Evolutionary conservation across 192 early-diverging fungal genomes (phyloP), one percentile per base, ranked within the genome.

Genomic region (Backusella australiensis): DNA sequence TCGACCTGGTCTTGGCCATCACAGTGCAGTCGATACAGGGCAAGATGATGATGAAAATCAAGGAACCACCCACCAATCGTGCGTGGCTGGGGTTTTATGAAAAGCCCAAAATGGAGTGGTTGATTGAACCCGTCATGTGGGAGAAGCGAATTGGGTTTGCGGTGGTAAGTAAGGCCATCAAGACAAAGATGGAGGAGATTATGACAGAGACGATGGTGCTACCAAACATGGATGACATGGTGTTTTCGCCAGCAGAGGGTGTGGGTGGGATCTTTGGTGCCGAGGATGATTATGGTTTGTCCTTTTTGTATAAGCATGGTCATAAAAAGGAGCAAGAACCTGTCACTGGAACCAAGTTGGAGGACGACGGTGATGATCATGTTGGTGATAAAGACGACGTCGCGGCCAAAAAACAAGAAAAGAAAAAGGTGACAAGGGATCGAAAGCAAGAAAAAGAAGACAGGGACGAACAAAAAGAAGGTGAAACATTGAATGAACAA

Each of bases 181-280:
- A 96, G 79, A 85, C 89, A 49, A 89, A 95, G 77, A 89, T 98
- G 39, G 89, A 94, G 79, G 94, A 96, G 46, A 90, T 94, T 69
- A 84, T 98, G 66, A 86, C 89, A 19, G 91, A 92, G 53, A 90
- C 92, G 11, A 83, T 98, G 74, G 93, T 98, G 15, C 77, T 96
- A 69, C 96, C 96, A 4, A 92, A 96, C 72, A 93, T 98, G 91
- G 96, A 98, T 80, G 94, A 96, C 75, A 88, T 90, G 0, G 86
- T 90, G 12, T 96, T 98, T 81, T 96, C 94, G 85, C 83, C 86
- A 21, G 83, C 90, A 3, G 53, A 79, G 38, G 86, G 87, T 26
- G 80, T 77, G 2, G 87, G 91, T 32, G 92, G 89, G 0, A 86
- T 94, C 29, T 86, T 49, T 23, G 71, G 46, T 26, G 38, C 15